Conservation (phyloP, 2,329 filamentous ascomycete species). For the Fusarium sp. region DNA sequence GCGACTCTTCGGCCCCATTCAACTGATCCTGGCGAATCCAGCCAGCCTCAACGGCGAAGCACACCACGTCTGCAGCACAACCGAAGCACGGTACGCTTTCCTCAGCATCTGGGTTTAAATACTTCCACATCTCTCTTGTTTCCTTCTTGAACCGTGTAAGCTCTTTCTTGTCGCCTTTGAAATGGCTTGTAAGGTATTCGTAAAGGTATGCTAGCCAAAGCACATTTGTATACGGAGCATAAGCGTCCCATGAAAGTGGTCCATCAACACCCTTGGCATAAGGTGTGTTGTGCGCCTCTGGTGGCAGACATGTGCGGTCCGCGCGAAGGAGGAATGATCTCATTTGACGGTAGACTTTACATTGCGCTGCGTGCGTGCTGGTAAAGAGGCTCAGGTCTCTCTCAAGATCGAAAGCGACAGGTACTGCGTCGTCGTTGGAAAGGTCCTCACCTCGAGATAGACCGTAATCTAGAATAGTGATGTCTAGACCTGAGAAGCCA, state of each 20-base stretch:
- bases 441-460: slow-evolving; percentile 71
- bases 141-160: slow-evolving; percentile 62
- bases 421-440: slow-evolving; percentile 53
- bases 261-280: slow-evolving; percentile 64
- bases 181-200: slow-evolving; percentile 65
- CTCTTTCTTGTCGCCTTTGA: slow-evolving; percentile 63
- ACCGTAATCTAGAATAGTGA: slow-evolving; percentile 77
- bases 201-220: slow-evolving; percentile 76
- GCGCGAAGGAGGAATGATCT: slow-evolving; percentile 69
- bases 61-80: slow-evolving; percentile 70
- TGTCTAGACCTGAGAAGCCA: slow-evolving; percentile 73
- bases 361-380: slow-evolving; percentile 72
- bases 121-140: slow-evolving; percentile 68
- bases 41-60: slow-evolving; percentile 70
- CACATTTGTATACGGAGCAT: slow-evolving; percentile 75
- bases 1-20: slow-evolving; percentile 55
- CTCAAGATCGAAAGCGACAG: slow-evolving; percentile 72
- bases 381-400: slow-evolving; percentile 72
- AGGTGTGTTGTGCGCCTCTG: slow-evolving; percentile 62
- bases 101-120: slow-evolving; percentile 67
- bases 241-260: slow-evolving; percentile 68
- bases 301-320: slow-evolving; percentile 66
- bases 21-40: slow-evolving; percentile 71
- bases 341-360: slow-evolving; percentile 74
- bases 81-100: slow-evolving; percentile 66